Percentiles rank a stretch among this genome's conserved stretches.
These are phyloP conservation scores for Lentinula boryana DNA, from an alignment of 768 basidiomycete species.

Conservation along the genomic window DNA sequence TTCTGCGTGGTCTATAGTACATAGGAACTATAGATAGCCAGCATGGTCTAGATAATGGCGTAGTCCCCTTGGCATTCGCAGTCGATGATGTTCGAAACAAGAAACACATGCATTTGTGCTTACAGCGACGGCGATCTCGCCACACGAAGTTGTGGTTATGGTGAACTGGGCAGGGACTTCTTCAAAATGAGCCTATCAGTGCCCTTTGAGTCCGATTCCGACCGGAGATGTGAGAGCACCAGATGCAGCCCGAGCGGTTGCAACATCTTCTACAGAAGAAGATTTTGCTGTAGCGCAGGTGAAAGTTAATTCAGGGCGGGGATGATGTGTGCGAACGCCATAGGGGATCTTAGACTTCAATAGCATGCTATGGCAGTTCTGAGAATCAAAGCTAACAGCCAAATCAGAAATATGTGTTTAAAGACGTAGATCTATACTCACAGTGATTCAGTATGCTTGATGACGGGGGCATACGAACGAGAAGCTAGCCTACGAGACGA, in stretches of 20 bases:
- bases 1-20: too few species aligned
- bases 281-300: neutral
- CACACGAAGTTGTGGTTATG: neutral
- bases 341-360: too few species aligned
- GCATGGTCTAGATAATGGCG: neutral
- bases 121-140: neutral
- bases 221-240: neutral
- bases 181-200: neutral
- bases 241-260: neutral
- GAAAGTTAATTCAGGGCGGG: neutral
- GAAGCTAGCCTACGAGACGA: too few species aligned
- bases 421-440: too few species aligned
- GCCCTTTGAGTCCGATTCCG: neutral
- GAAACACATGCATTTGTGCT: neutral
- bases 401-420: too few species aligned
- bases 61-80: neutral
- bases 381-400: too few species aligned
- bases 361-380: too few species aligned
- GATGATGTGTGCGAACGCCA: too few species aligned
- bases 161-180: constrained; percentile 2
- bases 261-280: neutral
- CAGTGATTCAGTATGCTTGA: too few species aligned
- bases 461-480: too few species aligned
- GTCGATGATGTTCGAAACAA: too few species aligned
- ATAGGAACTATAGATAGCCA: too few species aligned